phyloP scores from a whole-genome alignment of 352 stramenopile genomes.

The Phytophthora multivora region DNA sequence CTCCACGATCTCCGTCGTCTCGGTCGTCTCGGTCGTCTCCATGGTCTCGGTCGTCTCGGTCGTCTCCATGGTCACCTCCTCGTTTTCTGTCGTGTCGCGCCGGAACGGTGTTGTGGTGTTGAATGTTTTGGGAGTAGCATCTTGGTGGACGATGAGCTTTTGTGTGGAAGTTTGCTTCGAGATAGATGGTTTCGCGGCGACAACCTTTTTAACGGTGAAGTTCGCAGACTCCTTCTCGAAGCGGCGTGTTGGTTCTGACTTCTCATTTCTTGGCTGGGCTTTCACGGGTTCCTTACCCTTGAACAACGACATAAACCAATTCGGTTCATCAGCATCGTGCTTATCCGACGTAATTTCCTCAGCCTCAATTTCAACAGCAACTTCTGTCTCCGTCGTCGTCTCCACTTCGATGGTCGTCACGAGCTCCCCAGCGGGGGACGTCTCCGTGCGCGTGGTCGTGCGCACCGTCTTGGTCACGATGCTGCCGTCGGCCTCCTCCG shows the following conservation, averaged over 20 bases:
- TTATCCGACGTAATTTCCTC: not conserved
- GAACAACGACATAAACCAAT: conserved; percentile 25
- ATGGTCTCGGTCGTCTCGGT: conserved; percentile 6
- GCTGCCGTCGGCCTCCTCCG: conserved; percentile 21
- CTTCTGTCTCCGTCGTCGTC: conserved; percentile 21
- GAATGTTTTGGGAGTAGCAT: too few relatives aligned
- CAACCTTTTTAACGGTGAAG: not conserved
- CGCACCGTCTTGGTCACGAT: conserved; percentile 33
- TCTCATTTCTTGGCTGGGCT: not conserved
- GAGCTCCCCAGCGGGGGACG: conserved; percentile 12
- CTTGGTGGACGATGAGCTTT: not conserved
- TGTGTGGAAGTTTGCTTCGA: not conserved
- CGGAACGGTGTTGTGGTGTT: too few relatives aligned
- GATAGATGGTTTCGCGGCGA: conserved; percentile 1
- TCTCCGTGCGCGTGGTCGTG: conserved; percentile 26
- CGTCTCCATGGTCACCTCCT: conserved; percentile 5
- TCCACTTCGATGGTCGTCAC: conserved; percentile 27
- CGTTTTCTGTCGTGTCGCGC: not conserved
- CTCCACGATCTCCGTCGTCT: conserved; percentile 4
- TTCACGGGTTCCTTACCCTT: not conserved
- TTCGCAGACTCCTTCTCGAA: not conserved
- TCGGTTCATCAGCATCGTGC: not conserved
- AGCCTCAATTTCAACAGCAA: not conserved
- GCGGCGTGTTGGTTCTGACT: not conserved
- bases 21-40: conserved; percentile 3